Evolutionary conservation across 805 yeast genomes (phyloP), one percentile per base, ranked within the genome.

Genomic region (Metahyphopichia silvanorum): DNA sequence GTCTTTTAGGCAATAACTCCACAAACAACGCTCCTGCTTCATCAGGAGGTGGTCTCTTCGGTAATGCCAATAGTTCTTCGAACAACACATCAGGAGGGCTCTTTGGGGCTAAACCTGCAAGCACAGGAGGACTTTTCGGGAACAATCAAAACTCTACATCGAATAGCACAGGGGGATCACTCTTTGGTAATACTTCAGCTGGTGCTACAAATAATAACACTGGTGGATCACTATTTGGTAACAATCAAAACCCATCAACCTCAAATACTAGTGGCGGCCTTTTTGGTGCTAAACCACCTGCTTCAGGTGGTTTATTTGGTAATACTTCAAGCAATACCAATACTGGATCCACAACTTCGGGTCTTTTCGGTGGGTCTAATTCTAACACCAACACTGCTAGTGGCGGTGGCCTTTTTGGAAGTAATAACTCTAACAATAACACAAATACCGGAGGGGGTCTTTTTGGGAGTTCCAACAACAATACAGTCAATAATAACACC

Each of bases 191-290:
- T 25, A 36, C 35, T 46, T 20, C 27, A n/a, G n/a, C n/a, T n/a
- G n/a, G n/a, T n/a, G n/a, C n/a, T n/a, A 42, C 41, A 16, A 31
- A 49, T 22, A 40, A 52, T 8, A 40, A 55, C 22, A 69, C 68
- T 37, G 69, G 66, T 18, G 44, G 49, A 16, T 51, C 46, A 15
- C 26, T 48, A 5, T 49, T 50, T 38, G 49, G 52, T 11, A 21
- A 19, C 21, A 24, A 37, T 10, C 25, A 17, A 21, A 24, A 31
- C n/a, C 35, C n/a, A 24, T 14, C 32, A 38, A 9, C 33, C 38
- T 7, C n/a, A n/a, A 26, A 40, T 19, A 37, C 42, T 10, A 18
- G 42, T 30, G 50, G 53, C 10, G 59, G 61, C 12, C 36, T 58
- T 21, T 55, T 55, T 46, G 60, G 57, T 11, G 31, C 28, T 14